Percentiles rank a stretch among this genome's conserved stretches.
These are phyloP conservation scores for Hypoxylon fragiforme DNA, from an alignment of 495 filamentous ascomycete species.

Conservation along the genomic window DNA sequence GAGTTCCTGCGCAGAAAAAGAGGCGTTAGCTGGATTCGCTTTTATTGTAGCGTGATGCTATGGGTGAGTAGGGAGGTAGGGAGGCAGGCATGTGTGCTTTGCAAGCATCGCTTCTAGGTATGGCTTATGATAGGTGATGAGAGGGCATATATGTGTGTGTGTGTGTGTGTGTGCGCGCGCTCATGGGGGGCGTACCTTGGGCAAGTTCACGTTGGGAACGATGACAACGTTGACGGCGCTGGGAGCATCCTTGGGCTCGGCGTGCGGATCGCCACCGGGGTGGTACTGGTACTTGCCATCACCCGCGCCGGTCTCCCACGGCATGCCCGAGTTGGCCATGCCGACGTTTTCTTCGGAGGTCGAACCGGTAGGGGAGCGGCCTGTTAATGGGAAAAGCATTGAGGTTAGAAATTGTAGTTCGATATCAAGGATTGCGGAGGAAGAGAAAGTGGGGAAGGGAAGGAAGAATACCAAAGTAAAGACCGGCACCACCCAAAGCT, in stretches of 20 bases:
- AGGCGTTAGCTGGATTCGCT: conserved; percentile 30
- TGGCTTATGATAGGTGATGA: too few species aligned
- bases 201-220: conserved; percentile 87
- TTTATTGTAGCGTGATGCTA: too few species aligned
- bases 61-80: too few species aligned
- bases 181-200: conserved; percentile 70
- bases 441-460: conserved; percentile 12
- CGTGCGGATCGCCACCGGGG: conserved; percentile 79
- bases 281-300: conserved; percentile 87
- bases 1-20: conserved; percentile 60
- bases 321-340: conserved; percentile 75
- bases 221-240: conserved; percentile 93
- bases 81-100: too few species aligned
- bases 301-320: conserved; percentile 74
- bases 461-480: conserved; percentile 67
- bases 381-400: conserved; percentile 53
- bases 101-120: too few species aligned
- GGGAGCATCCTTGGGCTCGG: conserved; percentile 82
- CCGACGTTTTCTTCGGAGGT: conserved; percentile 79
- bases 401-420: background rate
- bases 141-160: too few species aligned
- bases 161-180: too few species aligned
- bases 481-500: conserved; percentile 84
- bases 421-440: background rate
- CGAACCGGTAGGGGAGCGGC: conserved; percentile 80